Base-by-base conservation (phyloP, 2,329 filamentous ascomycete genomes). In the Calonectria henricotiae region DNA sequence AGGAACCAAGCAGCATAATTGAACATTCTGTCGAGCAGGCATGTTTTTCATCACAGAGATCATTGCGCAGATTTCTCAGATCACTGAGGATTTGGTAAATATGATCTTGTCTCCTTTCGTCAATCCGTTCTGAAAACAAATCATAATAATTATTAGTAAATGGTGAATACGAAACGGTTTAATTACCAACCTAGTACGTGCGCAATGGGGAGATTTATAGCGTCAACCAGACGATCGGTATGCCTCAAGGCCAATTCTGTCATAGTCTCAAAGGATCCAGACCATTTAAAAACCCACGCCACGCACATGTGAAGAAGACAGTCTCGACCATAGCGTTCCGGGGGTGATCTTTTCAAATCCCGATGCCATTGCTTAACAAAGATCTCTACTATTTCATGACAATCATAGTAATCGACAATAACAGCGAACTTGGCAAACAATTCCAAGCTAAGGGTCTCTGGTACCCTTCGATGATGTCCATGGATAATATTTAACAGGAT, bases 321-420 rank as follows among this genome's bases (percentile, higher is more conserved):
- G 6, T 39, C 32, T 27, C 20, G 32, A 5, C 51, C 51, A 35
- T 39, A 58, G 51, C 37, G 20, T 32, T 58, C 32, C 5, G 51
- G 32, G 12, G 35, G 20, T 25, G 11, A 25, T 58, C 35, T 58
- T 27, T 39, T 58, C 51, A 58, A 58, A 20, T 58, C 32, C 5
- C 13, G 51, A 23, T 58, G 35, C 51, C 51, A 58, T 58, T 58
- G 51, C 20, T 58, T 58, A 39, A 58, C 51, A 27, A 58, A 58
- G 20, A 58, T 58, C 51, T 58, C 51, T 39, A 58, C 51, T 39
- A 58, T 58, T n/a, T 58, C 51, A 25, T 58, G 51, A 11, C 51
- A 58, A 58, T 58, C 20, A 27, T 58, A 58, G 23, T 58, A 58
- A 23, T 58, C 51, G 35, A 58, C 51, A 39, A 58, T 58, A 3